Conservation (phyloP, 2,329 filamentous ascomycete species). For the Cercospora sp. region DNA sequence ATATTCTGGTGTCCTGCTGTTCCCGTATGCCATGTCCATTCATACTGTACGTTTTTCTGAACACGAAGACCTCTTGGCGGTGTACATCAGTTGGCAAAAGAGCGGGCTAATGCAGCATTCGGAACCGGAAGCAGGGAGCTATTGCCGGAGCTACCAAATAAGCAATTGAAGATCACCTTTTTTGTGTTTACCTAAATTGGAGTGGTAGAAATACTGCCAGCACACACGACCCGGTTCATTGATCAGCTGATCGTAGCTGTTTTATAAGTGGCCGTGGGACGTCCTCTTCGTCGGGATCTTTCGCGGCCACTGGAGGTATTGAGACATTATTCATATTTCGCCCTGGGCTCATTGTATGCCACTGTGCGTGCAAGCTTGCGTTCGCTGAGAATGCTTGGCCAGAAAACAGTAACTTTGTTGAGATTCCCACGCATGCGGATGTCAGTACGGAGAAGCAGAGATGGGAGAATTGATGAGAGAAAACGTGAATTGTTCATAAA, state of each 20-base stretch:
- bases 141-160: not conserved
- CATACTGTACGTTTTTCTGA: not conserved
- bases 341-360: no score
- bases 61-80: not conserved
- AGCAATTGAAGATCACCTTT: not conserved
- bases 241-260: not conserved
- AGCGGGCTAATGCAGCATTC: not conserved
- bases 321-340: no score
- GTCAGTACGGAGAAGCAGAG: not conserved
- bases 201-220: not conserved
- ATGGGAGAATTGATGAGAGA: not conserved
- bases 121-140: not conserved
- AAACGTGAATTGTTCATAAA: not conserved
- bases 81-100: not conserved
- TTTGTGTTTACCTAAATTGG: constrained; percentile 1
- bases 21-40: no score
- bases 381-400: no score
- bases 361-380: no score
- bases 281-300: no score
- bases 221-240: not conserved
- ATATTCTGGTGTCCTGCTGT: no score
- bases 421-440: not conserved
- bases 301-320: no score
- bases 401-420: no score
- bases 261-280: no score